Evolutionary conservation across 139 green algal species (phyloP), one percentile per base, ranked within the genome.

Genomic region (Desmodesmus armatus): DNA sequence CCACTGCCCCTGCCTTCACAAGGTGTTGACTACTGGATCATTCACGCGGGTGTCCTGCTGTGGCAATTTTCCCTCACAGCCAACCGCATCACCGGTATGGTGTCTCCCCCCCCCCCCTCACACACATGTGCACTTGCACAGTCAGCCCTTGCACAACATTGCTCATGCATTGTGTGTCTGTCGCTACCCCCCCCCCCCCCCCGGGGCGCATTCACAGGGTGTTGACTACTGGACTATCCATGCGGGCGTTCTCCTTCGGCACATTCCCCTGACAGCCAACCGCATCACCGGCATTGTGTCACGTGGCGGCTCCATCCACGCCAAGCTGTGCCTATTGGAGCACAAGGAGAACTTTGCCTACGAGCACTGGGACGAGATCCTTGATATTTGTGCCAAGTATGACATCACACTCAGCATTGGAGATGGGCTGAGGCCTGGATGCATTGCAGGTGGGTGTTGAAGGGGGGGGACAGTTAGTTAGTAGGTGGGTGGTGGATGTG

Each of bases 161-260:
- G n/a, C n/a, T n/a, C n/a, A n/a, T n/a, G n/a, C n/a, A n/a, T n/a
- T n/a, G n/a, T n/a, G n/a, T n/a, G n/a, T n/a, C n/a, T n/a, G n/a
- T n/a, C n/a, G n/a, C n/a, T n/a, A n/a, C n/a, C n/a, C n/a, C n/a
- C n/a, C n/a, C n/a, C n/a, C n/a, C n/a, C 63, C 63, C 29, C 37
- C 67, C 25, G n/a, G n/a, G n/a, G n/a, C n/a, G n/a, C 19, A 17
- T 33, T n/a, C 5, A 13, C 93, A 99, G 92, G 97, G 97, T 40
- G 97, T 99, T 15, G 97, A 99, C 89, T 99, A 99, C 91, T 99
- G 93, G 82, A 99, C 97, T 70, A 99, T 99, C 87, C 97, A 99
- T 85, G 97, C 97, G 3, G 97, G 96, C 37, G 96, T 99, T 66
- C 91, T 98, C 80, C 92, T 99, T 82, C 89, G 92, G 51, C 94